Conservation (phyloP, 306 rosid genomes). For the Oxytropis ochrocephala region DNA sequence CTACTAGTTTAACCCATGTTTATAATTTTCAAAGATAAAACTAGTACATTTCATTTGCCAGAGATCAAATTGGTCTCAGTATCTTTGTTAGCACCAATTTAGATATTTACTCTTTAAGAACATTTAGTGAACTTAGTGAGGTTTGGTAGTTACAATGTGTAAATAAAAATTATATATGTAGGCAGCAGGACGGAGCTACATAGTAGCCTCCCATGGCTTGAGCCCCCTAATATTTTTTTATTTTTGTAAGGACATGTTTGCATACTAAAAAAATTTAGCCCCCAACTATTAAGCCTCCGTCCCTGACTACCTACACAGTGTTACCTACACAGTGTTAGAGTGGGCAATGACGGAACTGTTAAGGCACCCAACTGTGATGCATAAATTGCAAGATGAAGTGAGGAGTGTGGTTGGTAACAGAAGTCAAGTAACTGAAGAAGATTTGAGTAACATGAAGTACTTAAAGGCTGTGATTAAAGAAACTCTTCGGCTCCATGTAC, state of each 20-base stretch:
- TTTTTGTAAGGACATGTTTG: too few relatives aligned
- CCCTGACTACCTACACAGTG: too few relatives aligned
- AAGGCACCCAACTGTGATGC: conserved; percentile 1
- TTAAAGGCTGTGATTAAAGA: conserved; percentile 31
- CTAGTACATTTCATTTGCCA: too few relatives aligned
- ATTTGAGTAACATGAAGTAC: conserved; percentile 22
- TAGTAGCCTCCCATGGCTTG: too few relatives aligned
- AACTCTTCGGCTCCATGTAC: conserved; percentile 11
- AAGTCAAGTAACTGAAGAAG: conserved; percentile 9
- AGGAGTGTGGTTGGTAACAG: conserved; percentile 6
- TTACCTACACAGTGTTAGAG: conserved; percentile 8
- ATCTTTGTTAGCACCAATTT: too few relatives aligned
- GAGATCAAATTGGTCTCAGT: too few relatives aligned
- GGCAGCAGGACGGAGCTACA: too few relatives aligned
- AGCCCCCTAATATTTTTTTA: too few relatives aligned
- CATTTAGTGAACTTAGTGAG: neutral
- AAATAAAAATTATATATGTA: neutral
- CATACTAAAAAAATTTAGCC: too few relatives aligned
- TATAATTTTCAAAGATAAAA: too few relatives aligned
- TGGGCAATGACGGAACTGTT: conserved; percentile 28
- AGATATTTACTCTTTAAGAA: neutral
- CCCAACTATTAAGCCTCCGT: too few relatives aligned
- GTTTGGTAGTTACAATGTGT: neutral
- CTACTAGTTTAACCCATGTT: too few relatives aligned
- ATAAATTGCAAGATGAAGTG: conserved; percentile 25